Percentiles rank a stretch among this genome's conserved stretches.
phyloP scores from a whole-genome alignment of 495 filamentous ascomycete genomes.

The Niebla homalea region DNA sequence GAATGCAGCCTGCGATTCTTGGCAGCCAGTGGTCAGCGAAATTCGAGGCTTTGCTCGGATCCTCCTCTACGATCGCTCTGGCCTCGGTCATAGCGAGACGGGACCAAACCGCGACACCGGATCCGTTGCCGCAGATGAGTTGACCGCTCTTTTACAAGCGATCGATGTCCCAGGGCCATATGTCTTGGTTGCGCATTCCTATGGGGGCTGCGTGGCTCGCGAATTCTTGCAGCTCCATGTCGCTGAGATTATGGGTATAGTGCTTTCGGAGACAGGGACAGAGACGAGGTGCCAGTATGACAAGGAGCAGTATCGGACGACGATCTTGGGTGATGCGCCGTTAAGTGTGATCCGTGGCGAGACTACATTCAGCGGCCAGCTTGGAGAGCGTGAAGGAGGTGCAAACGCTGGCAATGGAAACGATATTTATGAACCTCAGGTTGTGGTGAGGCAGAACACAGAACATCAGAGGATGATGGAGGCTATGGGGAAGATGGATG shows the following conservation, averaged over 20 bases:
- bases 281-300: conserved; percentile 26
- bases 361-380: conserved; percentile 1
- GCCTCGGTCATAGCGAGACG: conserved; percentile 26
- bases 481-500: conserved; percentile 22
- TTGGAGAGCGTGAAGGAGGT: not conserved
- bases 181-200: conserved; percentile 37
- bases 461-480: not conserved
- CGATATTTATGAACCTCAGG: not conserved
- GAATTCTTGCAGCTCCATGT: conserved; percentile 29
- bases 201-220: conserved; percentile 37
- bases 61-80: conserved; percentile 32
- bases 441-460: no score
- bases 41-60: conserved; percentile 21
- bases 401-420: not conserved
- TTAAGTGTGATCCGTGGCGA: conserved; percentile 29
- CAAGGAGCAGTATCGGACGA: conserved; percentile 24
- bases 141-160: conserved; percentile 21
- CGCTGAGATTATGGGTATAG: conserved; percentile 25
- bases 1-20: conserved; percentile 31
- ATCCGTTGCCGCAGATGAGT: conserved; percentile 21
- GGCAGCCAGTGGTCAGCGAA: conserved; percentile 25
- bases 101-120: conserved; percentile 12
- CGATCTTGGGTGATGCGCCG: conserved; percentile 22
- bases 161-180: conserved; percentile 21
- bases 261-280: conserved; percentile 27